A percentile compares a stretch with the other conserved stretches of the same genome.
Conservation (phyloP, 306 rosid genomes). For the Dalbergia oliveri region DNA sequence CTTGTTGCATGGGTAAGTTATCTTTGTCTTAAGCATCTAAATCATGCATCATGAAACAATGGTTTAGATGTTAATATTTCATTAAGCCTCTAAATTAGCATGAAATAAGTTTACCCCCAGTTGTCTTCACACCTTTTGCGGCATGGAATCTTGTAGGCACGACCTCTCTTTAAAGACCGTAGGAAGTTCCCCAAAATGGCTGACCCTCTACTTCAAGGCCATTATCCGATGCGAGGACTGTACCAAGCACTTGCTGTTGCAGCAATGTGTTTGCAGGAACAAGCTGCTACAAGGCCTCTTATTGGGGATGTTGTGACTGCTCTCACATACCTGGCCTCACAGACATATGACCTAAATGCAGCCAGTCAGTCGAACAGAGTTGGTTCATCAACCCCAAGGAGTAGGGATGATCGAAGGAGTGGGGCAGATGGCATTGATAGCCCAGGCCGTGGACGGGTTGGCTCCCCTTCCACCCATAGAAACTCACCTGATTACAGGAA, state of each 20-base stretch:
- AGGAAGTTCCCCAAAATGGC: slow-evolving; percentile 75
- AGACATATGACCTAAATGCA: slow-evolving; percentile 74
- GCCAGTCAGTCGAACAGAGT: slow-evolving; percentile 64
- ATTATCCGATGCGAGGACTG: slow-evolving; percentile 74
- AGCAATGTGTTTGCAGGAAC: slow-evolving; percentile 89
- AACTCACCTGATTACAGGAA: slow-evolving; percentile 84
- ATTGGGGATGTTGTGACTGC: slow-evolving; percentile 86
- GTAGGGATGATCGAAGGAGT: slow-evolving; percentile 72
- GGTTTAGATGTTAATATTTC: neutral
- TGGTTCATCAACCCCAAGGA: slow-evolving; percentile 86
- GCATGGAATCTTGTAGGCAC: slow-evolving; percentile 60
- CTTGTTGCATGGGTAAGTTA: slow-evolving; percentile 87
- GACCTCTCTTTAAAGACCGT: slow-evolving; percentile 74
- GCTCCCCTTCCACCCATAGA: slow-evolving; percentile 77
- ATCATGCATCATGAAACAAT: slow-evolving; percentile 11
- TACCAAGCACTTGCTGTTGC: slow-evolving; percentile 86
- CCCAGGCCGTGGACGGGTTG: slow-evolving; percentile 71
- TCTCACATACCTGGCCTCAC: slow-evolving; percentile 75
- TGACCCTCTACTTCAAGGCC: slow-evolving; percentile 81
- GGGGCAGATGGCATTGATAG: slow-evolving; percentile 77
- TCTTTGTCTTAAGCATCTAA: neutral
- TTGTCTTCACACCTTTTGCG: neutral
- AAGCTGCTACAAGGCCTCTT: slow-evolving; percentile 77
- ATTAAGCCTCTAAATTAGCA: neutral
- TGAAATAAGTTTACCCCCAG: neutral